Evolutionary conservation across 768 basidiomycete species (phyloP).

Genomic region (Gloeophyllum trabeum): DNA sequence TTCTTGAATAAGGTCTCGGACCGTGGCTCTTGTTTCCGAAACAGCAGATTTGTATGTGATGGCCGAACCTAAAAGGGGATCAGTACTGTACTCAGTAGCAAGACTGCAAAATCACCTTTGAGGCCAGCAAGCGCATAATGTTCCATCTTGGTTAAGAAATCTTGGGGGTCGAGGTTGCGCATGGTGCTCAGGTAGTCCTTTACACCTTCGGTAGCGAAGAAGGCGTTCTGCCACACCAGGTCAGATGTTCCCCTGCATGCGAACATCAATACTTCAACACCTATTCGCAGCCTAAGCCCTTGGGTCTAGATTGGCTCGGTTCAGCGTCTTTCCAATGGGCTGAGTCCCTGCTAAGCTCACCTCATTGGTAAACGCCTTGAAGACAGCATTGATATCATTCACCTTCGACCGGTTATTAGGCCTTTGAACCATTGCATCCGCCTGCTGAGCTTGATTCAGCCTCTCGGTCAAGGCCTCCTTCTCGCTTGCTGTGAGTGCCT

Average conservation of each 20-base stretch:
- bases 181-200: neutral
- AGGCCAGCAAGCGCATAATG: neutral
- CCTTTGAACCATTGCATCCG: neutral
- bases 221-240: neutral
- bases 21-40: neutral
- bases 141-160: neutral
- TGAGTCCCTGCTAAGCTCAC: too few species aligned
- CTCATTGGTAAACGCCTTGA: too few species aligned
- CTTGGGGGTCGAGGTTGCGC: neutral
- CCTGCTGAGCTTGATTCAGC: neutral
- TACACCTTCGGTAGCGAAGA: neutral
- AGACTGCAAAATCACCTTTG: neutral
- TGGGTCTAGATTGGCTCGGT: too few species aligned
- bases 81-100: neutral
- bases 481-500: neutral
- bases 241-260: neutral
- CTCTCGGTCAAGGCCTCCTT: neutral
- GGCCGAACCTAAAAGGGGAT: neutral
- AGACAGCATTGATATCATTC: too few species aligned
- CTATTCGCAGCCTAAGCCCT: too few species aligned
- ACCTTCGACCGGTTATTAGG: neutral
- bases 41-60: neutral
- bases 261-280: neutral
- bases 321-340: too few species aligned
- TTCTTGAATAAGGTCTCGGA: neutral